These are phyloP conservation scores for Globisporangium cystogenes DNA, from an alignment of 352 stramenopile species.

Conservation along the genomic window DNA sequence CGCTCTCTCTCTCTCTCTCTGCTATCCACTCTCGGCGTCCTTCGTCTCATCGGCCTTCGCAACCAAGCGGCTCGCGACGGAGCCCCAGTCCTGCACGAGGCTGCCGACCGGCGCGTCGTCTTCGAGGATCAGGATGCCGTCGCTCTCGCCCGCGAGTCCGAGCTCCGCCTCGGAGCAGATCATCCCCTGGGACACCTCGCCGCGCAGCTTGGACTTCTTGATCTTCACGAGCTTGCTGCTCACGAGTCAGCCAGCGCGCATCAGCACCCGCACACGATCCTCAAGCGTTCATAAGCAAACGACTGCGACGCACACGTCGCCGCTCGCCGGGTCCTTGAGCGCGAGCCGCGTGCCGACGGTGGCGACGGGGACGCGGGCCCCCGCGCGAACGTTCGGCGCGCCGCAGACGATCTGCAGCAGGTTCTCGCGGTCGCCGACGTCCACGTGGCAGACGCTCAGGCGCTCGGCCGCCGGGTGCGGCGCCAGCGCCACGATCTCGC, in stretches of 20 bases:
- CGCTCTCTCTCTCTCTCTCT: background rate
- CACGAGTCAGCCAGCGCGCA: background rate
- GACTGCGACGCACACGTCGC: slow-evolving; percentile 34
- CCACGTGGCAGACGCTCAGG: slow-evolving; percentile 61
- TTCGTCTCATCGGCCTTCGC: background rate
- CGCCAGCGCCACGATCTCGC: slow-evolving; percentile 58
- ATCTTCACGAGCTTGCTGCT: slow-evolving; percentile 76
- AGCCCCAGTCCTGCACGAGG: slow-evolving; percentile 35
- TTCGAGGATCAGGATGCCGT: slow-evolving; percentile 65
- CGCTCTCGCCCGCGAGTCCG: slow-evolving; percentile 48
- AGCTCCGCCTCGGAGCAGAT: slow-evolving; percentile 81
- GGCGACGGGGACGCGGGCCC: slow-evolving; percentile 58
- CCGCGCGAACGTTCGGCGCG: slow-evolving; percentile 52
- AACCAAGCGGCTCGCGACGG: slow-evolving; percentile 28
- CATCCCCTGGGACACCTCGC: slow-evolving; percentile 74
- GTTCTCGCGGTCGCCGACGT: slow-evolving; percentile 49
- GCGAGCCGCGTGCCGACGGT: slow-evolving; percentile 56
- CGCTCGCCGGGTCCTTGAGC: slow-evolving; percentile 39
- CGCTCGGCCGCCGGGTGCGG: slow-evolving; percentile 58
- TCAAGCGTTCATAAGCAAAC: slow-evolving; percentile 1
- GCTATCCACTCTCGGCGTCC: background rate
- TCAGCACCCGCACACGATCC: background rate
- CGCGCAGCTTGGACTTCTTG: slow-evolving; percentile 80
- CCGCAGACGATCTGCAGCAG: slow-evolving; percentile 77
- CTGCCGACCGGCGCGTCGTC: slow-evolving; percentile 45